Evolutionary conservation across 1,139 yeast genomes (phyloP), one percentile per base, ranked within the genome.

Genomic region (Kluyveromyces marxianus): DNA sequence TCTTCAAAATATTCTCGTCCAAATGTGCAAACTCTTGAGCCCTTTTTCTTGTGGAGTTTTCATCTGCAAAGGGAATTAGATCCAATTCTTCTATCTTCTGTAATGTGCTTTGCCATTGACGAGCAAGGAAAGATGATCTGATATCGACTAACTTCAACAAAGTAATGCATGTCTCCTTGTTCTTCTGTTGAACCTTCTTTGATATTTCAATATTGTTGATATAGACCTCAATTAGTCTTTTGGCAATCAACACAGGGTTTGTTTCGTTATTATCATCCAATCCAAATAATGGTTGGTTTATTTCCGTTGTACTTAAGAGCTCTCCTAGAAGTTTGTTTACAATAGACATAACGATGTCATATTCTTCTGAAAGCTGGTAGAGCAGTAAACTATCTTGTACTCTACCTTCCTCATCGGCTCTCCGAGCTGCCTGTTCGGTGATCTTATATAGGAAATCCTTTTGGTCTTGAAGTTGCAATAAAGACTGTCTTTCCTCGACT

Each of bases 331-430:
- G 69, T 58, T 79, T 78, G 67, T 88, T 90, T 51, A 90, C 78
- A 50, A 88, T 76, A 1, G 76, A 66, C 10, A 90, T 77, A n/a
- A 88, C 97, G 29, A 87, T 82, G 60, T 86, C 86, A 63, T 83
- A 85, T 58, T 90, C 96, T 66, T 87, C 94, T 46, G 96, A 79
- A 52, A 90, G 75, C 68, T 90, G 96, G 62, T 87, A 92, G 48
- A 92, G 72, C 47, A 87, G 70, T 48, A 94, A 76, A 7, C 97
- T 88, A 62, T 94, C 97, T 51, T 85, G 79, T 4, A 82, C 74
- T 57, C 96, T 76, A 3, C 97, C 97, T 61, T 89, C 97, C 55
- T 88, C 95, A 59, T 87, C 94, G 30, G 97, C 95, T 55, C 79
- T 81, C 44, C 75, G 73, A 2, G 97, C 97, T 28, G 96, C 89